Conservation (phyloP, 2,329 filamentous ascomycete genomes). For the Claviceps capensis region DNA sequence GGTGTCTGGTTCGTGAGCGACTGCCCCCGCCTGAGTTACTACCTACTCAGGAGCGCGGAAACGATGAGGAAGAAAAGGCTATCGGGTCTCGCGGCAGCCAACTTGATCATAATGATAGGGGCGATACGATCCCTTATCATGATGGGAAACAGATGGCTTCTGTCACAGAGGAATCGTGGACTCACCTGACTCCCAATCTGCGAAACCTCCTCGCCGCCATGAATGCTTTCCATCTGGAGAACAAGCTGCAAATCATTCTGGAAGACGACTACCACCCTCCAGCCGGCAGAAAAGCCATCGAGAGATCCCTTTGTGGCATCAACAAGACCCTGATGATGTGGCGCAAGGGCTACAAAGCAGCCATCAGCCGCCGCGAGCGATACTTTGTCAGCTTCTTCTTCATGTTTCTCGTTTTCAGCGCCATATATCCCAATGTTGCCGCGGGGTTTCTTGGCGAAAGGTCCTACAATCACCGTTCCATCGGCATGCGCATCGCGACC, state of each 20-base stretch:
- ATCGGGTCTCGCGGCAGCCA: not conserved
- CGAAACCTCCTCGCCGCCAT: constrained; percentile 7
- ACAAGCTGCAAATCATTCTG: constrained; percentile 6
- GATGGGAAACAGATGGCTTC: not conserved
- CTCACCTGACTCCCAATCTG: constrained; percentile 2
- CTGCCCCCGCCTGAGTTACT: not conserved
- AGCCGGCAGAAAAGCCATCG: constrained; percentile 5
- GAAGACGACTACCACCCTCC: constrained; percentile 6
- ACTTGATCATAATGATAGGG: not conserved
- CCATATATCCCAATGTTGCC: constrained; percentile 9
- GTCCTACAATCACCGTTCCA: constrained; percentile 11
- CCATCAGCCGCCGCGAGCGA: constrained; percentile 7
- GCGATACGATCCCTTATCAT: not conserved
- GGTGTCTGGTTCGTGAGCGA: constrained; percentile 5
- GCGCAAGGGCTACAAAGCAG: constrained; percentile 8
- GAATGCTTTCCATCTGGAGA: constrained; percentile 7
- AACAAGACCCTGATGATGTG: constrained; percentile 9
- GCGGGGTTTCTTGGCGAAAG: constrained; percentile 10
- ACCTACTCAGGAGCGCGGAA: not conserved
- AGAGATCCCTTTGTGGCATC: constrained; percentile 3
- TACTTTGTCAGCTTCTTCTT: constrained; percentile 9
- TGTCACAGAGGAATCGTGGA: constrained; percentile 8
- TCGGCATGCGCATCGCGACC: constrained; percentile 10
- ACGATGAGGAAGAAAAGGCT: not conserved
- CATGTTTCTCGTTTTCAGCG: constrained; percentile 9